A percentile compares a stretch with the other conserved stretches of the same genome.
phyloP scores from a whole-genome alignment of 2,329 filamentous ascomycete genomes.

The Stagonosporopsis rhizophila region DNA sequence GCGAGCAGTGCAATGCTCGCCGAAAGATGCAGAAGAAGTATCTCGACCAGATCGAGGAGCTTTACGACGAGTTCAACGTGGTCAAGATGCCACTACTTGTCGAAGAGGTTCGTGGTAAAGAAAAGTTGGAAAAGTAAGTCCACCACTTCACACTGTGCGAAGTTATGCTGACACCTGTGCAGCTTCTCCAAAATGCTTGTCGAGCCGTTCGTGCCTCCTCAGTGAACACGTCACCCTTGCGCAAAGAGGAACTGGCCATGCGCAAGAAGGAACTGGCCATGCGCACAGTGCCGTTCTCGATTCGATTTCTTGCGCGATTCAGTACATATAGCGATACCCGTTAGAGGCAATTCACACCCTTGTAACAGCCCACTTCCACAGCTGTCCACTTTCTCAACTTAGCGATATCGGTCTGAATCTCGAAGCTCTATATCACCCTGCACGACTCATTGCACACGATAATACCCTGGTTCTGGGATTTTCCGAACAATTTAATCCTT shows the following conservation, averaged over 20 bases:
- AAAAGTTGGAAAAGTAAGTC: constrained; percentile 77
- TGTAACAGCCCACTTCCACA: constrained; percentile 4
- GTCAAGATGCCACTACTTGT: constrained; percentile 97
- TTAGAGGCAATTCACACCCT: constrained; percentile 19
- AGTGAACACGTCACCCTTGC: constrained; percentile 28
- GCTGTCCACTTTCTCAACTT: not conserved
- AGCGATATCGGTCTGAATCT: constrained; percentile 7
- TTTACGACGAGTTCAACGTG: constrained; percentile 99
- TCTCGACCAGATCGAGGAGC: constrained; percentile 95
- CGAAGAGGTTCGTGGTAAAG: constrained; percentile 94
- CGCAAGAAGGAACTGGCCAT: constrained; percentile 7
- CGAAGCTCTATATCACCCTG: not conserved
- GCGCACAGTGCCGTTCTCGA: not conserved
- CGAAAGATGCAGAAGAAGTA: constrained; percentile 99
- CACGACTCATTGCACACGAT: constrained; percentile 7
- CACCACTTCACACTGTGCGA: not conserved
- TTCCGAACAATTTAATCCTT: constrained; percentile 11
- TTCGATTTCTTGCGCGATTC: constrained; percentile 11
- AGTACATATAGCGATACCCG: constrained; percentile 21
- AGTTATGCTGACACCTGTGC: constrained; percentile 19
- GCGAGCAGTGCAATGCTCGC: constrained; percentile 93
- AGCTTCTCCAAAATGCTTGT: constrained; percentile 84
- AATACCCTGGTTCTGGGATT: constrained; percentile 1
- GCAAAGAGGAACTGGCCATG: constrained; percentile 7
- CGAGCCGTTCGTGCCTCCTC: constrained; percentile 74